Evolutionary conservation across 331 rosid species (phyloP).

Genomic region (Quercus lobata): DNA sequence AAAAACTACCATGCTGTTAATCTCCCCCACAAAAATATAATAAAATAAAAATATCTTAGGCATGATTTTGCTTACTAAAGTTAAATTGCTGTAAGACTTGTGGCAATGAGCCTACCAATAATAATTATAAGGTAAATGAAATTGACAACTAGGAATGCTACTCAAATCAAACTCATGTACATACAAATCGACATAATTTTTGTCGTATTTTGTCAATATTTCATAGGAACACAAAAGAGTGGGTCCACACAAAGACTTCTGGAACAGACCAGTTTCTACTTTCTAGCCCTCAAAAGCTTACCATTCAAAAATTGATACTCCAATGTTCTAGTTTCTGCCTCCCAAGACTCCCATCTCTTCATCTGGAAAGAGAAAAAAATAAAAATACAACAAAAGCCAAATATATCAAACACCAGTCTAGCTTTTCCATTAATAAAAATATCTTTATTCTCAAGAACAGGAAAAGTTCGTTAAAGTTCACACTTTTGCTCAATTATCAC

Average conservation of each 20-base stretch:
- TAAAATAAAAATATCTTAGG: too few species aligned
- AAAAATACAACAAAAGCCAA: not conserved
- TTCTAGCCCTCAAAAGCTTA: conserved; percentile 8
- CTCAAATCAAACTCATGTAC: not conserved
- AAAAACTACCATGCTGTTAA: too few species aligned
- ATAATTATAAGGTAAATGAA: not conserved
- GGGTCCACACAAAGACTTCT: not conserved
- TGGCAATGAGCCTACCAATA: not conserved
- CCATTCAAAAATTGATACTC: conserved; percentile 46
- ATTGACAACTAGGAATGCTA: not conserved
- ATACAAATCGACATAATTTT: not conserved
- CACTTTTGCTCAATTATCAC: not conserved
- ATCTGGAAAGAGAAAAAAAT: conserved; percentile 24
- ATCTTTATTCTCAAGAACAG: not conserved
- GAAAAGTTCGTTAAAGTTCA: not conserved
- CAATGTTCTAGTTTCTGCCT: conserved; percentile 51
- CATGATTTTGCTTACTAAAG: too few species aligned
- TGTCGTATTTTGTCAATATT: not conserved
- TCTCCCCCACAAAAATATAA: too few species aligned
- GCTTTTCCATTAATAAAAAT: not conserved
- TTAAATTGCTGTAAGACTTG: too few species aligned
- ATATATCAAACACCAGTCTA: conserved; percentile 8
- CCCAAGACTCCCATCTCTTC: conserved; percentile 58
- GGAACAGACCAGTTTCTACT: not conserved
- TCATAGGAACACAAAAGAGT: not conserved